These are phyloP conservation scores for Setomelanomma holmii DNA, from an alignment of 2,329 filamentous ascomycete species.

Conservation along the genomic window DNA sequence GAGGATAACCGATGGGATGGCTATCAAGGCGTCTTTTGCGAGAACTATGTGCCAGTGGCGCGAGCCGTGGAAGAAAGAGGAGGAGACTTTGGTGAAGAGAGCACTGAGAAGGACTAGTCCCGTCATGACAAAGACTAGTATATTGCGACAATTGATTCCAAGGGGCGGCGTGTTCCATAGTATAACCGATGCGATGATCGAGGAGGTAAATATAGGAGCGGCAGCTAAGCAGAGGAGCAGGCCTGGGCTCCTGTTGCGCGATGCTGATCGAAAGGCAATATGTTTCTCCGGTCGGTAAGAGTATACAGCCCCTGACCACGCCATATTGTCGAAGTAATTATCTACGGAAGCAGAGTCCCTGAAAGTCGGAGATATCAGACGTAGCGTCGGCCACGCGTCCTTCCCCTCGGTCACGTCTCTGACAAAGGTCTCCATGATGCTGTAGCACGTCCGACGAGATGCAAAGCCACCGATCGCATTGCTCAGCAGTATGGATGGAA, in stretches of 20 bases:
- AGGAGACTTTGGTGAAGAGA: conserved; percentile 4
- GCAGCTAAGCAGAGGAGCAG: conserved; percentile 4
- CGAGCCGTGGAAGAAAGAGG: neutral
- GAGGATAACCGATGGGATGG: conserved; percentile 18
- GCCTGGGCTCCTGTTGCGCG: neutral
- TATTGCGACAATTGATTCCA: conserved; percentile 27
- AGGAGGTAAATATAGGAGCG: conserved; percentile 12
- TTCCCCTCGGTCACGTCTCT: conserved; percentile 7
- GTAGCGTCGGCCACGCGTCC: conserved; percentile 8
- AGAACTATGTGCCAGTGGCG: conserved; percentile 23
- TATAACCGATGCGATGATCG: conserved; percentile 16
- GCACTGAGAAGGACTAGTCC: conserved; percentile 14
- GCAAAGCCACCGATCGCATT: conserved; percentile 29
- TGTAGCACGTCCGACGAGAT: conserved; percentile 22
- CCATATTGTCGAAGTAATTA: conserved; percentile 13
- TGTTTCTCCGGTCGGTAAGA: conserved; percentile 22
- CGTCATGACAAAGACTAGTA: conserved; percentile 19
- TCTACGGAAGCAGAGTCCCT: conserved; percentile 4
- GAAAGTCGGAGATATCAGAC: neutral
- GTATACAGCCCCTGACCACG: conserved; percentile 27
- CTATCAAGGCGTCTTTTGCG: conserved; percentile 24
- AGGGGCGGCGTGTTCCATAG: conserved; percentile 23
- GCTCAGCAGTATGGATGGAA: conserved; percentile 25
- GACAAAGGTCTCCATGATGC: conserved; percentile 18
- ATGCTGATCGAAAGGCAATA: conserved; percentile 1